These are phyloP conservation scores for Salix viminalis DNA, from an alignment of 345 rosid genomes.

Conservation along the genomic window DNA sequence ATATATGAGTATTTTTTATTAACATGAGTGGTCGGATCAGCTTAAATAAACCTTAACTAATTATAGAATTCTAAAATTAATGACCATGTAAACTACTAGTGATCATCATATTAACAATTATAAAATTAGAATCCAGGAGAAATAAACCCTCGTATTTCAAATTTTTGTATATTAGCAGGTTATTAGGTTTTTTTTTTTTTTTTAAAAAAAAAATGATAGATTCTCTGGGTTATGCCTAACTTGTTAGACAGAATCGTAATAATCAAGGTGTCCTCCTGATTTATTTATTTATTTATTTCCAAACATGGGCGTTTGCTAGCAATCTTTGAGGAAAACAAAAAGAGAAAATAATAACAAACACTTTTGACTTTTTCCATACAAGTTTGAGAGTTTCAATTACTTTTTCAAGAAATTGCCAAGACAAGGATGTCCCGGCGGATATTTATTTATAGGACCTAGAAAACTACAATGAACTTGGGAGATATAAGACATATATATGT, in stretches of 20 bases:
- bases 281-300: too few species aligned
- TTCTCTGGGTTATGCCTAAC: not conserved
- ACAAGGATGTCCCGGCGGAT: slow-evolving; percentile 6
- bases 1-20: too few species aligned
- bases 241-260: not conserved
- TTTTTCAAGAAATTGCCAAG: slow-evolving; percentile 3
- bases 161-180: not conserved
- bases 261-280: not conserved
- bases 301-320: not conserved
- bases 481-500: not conserved
- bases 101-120: too few species aligned
- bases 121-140: too few species aligned
- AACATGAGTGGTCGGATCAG: too few species aligned
- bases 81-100: too few species aligned
- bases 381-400: not conserved
- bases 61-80: too few species aligned
- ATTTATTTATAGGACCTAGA: not conserved
- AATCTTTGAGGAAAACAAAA: not conserved
- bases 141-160: too few species aligned
- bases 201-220: too few species aligned
- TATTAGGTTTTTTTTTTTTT: too few species aligned
- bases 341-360: too few species aligned
- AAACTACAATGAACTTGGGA: slow-evolving; percentile 14
- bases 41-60: accelerated
- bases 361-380: not conserved